phyloP scores from a whole-genome alignment of 352 stramenopile genomes.

The Globisporangium paddicum region DNA sequence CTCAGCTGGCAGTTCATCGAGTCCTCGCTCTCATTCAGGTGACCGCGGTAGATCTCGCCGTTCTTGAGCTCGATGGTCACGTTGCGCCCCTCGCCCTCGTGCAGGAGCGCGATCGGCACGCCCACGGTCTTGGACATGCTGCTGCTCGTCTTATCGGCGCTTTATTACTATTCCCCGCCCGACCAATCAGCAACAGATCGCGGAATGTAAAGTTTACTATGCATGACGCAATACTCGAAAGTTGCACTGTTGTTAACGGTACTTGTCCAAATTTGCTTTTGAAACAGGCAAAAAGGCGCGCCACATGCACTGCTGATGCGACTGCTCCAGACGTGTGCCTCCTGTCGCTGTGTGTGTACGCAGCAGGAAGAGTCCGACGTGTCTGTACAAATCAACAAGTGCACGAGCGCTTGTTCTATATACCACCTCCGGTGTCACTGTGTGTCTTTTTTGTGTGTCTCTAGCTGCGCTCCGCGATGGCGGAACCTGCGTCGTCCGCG shows the following conservation, averaged over 20 bases:
- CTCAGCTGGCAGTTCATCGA: constrained; percentile 98
- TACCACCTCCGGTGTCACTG: too few relatives aligned
- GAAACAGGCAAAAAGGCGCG: too few relatives aligned
- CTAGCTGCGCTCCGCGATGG: background rate
- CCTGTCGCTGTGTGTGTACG: too few relatives aligned
- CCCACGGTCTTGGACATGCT: constrained; percentile 71
- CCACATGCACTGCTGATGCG: too few relatives aligned
- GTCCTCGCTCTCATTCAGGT: constrained; percentile 83
- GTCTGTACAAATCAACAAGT: too few relatives aligned
- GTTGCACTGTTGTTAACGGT: background rate
- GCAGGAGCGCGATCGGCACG: constrained; percentile 81
- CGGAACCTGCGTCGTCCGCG: background rate
- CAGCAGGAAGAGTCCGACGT: too few relatives aligned
- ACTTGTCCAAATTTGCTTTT: too few relatives aligned
- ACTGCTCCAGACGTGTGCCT: too few relatives aligned
- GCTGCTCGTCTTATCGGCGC: background rate
- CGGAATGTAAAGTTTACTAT: background rate
- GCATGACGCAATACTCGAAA: background rate
- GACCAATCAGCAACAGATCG: background rate
- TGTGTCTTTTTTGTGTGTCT: too few relatives aligned
- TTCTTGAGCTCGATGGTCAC: constrained; percentile 89
- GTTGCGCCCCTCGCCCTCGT: constrained; percentile 81
- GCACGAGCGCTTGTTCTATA: too few relatives aligned
- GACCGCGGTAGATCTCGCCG: constrained; percentile 82
- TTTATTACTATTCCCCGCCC: background rate